These are phyloP conservation scores for Sporothrix pseudoabietina DNA, from an alignment of 2,329 filamentous ascomycete genomes.

Conservation along the genomic window DNA sequence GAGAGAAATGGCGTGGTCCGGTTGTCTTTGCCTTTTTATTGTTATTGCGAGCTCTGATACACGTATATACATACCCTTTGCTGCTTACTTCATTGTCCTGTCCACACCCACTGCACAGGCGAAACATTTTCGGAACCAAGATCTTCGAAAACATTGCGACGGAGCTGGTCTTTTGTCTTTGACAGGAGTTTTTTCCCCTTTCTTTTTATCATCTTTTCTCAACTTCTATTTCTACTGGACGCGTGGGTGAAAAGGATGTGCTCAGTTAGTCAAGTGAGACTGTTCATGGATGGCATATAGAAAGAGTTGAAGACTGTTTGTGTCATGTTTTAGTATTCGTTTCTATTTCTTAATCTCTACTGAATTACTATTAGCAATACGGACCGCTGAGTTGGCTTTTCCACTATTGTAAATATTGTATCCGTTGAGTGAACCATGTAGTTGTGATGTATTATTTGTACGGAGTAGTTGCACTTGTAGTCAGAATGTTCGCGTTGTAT, in stretches of 20 bases:
- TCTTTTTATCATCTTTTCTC: not conserved
- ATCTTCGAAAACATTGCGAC: not conserved
- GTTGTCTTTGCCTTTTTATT: not conserved
- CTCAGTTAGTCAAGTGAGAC: not conserved
- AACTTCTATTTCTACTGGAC: not conserved
- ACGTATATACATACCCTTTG: slow-evolving; percentile 12
- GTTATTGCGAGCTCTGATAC: not conserved
- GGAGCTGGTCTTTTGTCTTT: not conserved
- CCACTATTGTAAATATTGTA: not conserved
- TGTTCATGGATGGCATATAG: not conserved
- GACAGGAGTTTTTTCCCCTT: not conserved
- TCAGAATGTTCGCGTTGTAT: not conserved
- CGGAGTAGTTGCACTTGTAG: not conserved
- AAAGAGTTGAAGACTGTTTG: not conserved
- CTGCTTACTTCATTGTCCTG: not conserved
- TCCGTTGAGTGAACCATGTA: not conserved
- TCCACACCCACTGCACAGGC: not conserved
- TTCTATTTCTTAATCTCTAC: not conserved
- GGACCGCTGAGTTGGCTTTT: not conserved
- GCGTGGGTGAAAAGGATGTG: not conserved
- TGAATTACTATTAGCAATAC: not conserved
- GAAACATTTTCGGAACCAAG: not conserved
- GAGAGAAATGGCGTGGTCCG: not conserved
- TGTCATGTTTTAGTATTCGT: not conserved
- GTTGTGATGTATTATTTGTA: not conserved